Conservation (phyloP, 768 basidiomycete genomes). For the Pholiota microspora region DNA sequence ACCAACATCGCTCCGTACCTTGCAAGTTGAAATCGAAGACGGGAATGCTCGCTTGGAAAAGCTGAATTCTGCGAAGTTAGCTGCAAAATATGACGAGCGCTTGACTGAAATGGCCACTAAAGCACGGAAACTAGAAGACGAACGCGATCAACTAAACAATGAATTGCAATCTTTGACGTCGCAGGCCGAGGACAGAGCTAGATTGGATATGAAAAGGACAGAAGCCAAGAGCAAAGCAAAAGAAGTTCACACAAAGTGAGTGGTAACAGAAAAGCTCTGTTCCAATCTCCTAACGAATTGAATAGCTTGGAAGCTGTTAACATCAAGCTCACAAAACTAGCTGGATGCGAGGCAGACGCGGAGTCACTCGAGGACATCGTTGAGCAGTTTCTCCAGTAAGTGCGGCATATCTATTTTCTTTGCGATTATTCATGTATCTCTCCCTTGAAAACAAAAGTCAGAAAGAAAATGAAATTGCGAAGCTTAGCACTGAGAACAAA, state of each 20-base stretch:
- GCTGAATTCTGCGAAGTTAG: slow-evolving; percentile 53
- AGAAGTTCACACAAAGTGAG: slow-evolving; percentile 71
- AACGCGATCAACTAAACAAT: slow-evolving; percentile 62
- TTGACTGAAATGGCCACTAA: slow-evolving; percentile 52
- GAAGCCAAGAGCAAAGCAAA: slow-evolving; percentile 63
- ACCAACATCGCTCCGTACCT: slow-evolving; percentile 48
- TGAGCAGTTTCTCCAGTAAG: slow-evolving; percentile 56
- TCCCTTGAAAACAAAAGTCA: slow-evolving; percentile 58
- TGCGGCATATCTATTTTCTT: slow-evolving; percentile 9
- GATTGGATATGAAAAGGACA: slow-evolving; percentile 67
- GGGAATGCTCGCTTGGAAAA: slow-evolving; percentile 61
- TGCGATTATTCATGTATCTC: background rate
- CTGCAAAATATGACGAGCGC: slow-evolving; percentile 63
- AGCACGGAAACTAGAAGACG: slow-evolving; percentile 62
- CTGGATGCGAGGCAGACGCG: slow-evolving; percentile 55
- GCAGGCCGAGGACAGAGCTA: slow-evolving; percentile 82
- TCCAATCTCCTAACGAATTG: slow-evolving; percentile 4
- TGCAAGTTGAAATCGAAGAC: slow-evolving; percentile 67
- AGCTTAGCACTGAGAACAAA: slow-evolving; percentile 41
- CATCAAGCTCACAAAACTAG: slow-evolving; percentile 60
- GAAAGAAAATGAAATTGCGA: slow-evolving; percentile 61
- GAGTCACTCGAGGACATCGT: slow-evolving; percentile 77
- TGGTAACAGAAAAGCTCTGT: slow-evolving; percentile 4
- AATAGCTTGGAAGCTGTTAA: slow-evolving; percentile 62
- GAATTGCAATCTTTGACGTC: slow-evolving; percentile 71